Conservation (phyloP, 805 yeast genomes). For the Candida schatavii region DNA sequence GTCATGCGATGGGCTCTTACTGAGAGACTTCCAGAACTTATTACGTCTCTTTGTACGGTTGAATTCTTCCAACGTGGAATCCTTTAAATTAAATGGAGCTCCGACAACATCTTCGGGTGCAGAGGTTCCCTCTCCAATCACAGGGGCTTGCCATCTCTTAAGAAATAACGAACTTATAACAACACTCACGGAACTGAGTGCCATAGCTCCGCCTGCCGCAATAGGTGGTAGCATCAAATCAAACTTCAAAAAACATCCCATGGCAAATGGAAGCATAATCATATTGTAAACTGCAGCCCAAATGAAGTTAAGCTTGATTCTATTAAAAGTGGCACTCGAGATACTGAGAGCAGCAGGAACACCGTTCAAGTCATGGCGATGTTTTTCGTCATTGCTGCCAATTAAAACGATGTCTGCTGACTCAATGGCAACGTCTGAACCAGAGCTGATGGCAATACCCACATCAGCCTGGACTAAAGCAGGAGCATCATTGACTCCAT, state of each 20-base stretch:
- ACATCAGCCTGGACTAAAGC: constrained; percentile 85
- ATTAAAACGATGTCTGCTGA: constrained; percentile 91
- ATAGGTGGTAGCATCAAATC: constrained; percentile 79
- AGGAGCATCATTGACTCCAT: constrained; percentile 97
- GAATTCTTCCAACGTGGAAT: constrained; percentile 24
- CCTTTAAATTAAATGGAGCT: constrained; percentile 23
- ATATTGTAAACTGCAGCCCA: constrained; percentile 87
- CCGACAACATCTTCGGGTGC: constrained; percentile 17
- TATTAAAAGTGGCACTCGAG: constrained; percentile 63
- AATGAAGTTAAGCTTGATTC: constrained; percentile 76
- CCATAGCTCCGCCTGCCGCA: constrained; percentile 91
- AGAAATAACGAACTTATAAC: constrained; percentile 74
- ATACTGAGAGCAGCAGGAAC: constrained; percentile 64
- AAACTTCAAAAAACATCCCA: constrained; percentile 83
- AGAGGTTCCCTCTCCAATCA: constrained; percentile 6
- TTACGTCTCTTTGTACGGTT: constrained; percentile 12
- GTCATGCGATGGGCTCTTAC: background rate
- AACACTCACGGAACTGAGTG: constrained; percentile 86
- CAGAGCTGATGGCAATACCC: constrained; percentile 89
- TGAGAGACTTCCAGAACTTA: background rate
- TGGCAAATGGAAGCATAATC: constrained; percentile 88
- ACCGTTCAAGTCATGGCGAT: constrained; percentile 39
- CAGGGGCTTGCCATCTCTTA: constrained; percentile 56
- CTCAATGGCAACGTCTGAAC: constrained; percentile 94
- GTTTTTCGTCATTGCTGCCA: constrained; percentile 28